Evolutionary conservation across 495 filamentous ascomycete genomes (phyloP).

Genomic region (Neurospora sp.): DNA sequence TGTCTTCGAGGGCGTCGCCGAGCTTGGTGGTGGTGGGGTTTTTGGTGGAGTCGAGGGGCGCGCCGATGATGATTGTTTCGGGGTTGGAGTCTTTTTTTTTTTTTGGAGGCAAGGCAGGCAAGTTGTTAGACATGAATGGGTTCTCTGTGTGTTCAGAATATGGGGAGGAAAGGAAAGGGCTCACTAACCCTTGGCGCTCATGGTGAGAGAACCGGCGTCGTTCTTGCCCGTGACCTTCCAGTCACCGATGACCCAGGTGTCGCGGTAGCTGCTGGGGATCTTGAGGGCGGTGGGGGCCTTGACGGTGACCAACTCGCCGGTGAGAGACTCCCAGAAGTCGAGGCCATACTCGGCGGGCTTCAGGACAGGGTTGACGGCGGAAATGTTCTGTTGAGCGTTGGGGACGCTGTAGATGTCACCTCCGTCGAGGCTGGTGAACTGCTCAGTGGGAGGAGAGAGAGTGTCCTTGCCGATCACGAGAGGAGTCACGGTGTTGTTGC

Average conservation of each 20-base stretch:
- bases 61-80: slow-evolving; percentile 48
- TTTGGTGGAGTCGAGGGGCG: slow-evolving; percentile 46
- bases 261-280: slow-evolving; percentile 47
- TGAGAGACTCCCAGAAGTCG: slow-evolving; percentile 56
- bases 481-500: slow-evolving; percentile 31
- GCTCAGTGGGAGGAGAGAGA: slow-evolving; percentile 38
- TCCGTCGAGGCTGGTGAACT: slow-evolving; percentile 42
- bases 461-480: slow-evolving; percentile 43
- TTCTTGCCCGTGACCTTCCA: slow-evolving; percentile 46
- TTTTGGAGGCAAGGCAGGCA: not conserved
- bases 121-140: not conserved
- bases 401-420: slow-evolving; percentile 46
- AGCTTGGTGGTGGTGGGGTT: slow-evolving; percentile 45
- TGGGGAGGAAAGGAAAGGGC: not conserved
- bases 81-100: slow-evolving; percentile 43
- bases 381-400: slow-evolving; percentile 41
- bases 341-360: slow-evolving; percentile 45
- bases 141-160: not conserved
- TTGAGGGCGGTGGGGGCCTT: slow-evolving; percentile 35
- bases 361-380: slow-evolving; percentile 42
- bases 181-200: slow-evolving; percentile 33
- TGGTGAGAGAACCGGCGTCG: slow-evolving; percentile 43
- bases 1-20: slow-evolving; percentile 44
- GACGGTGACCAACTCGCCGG: slow-evolving; percentile 47
- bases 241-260: slow-evolving; percentile 50